Evolutionary conservation across 345 rosid genomes (phyloP).

Genomic region (Lepidium aucheri): DNA sequence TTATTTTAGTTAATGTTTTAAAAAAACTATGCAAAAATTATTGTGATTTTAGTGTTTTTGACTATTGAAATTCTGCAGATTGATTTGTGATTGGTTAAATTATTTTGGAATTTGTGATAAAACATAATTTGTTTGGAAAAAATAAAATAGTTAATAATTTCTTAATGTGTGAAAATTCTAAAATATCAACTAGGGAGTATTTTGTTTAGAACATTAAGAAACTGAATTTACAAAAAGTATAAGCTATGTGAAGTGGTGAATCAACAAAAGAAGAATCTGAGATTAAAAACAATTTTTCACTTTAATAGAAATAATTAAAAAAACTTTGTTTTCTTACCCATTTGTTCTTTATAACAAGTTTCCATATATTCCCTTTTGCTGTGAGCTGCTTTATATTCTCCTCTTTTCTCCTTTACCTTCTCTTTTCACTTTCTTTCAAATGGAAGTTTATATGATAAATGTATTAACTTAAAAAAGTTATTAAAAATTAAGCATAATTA

Average conservation of each 20-base stretch:
- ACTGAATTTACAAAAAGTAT: slow-evolving; percentile 8
- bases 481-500: not conserved
- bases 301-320: slow-evolving; percentile 15
- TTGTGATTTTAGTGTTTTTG: too few species aligned
- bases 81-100: too few species aligned
- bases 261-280: slow-evolving; percentile 22
- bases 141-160: too few species aligned
- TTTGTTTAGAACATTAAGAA: not conserved
- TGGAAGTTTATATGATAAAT: not conserved
- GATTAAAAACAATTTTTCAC: slow-evolving; percentile 23
- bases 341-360: slow-evolving; percentile 32
- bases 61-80: too few species aligned
- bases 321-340: slow-evolving; percentile 20
- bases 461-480: not conserved
- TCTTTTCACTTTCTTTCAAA: slow-evolving; percentile 19
- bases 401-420: slow-evolving; percentile 26
- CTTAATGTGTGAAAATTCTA: too few species aligned
- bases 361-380: slow-evolving; percentile 35
- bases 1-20: too few species aligned
- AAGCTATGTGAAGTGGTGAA: slow-evolving; percentile 22
- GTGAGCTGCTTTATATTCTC: slow-evolving; percentile 23
- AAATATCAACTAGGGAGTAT: too few species aligned
- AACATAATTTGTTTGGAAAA: too few species aligned
- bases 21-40: too few species aligned
- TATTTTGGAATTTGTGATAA: too few species aligned